Base-by-base conservation (phyloP, 1,284 basidiomycete genomes). In the Ganoderma lingzhi region DNA sequence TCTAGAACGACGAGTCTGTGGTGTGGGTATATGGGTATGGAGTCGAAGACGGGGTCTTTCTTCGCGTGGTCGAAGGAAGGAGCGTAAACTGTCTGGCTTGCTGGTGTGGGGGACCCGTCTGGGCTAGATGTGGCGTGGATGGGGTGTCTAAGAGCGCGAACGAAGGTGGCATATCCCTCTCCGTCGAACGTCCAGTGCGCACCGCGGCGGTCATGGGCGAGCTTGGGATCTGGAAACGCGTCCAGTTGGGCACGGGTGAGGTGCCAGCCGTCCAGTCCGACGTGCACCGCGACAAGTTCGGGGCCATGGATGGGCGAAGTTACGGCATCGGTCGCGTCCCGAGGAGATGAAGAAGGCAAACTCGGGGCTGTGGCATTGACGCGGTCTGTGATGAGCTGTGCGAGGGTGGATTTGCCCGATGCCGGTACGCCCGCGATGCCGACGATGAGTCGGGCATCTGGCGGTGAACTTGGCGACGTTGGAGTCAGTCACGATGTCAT, bases 251-350 rank as follows among this genome's bases (percentile, higher is more conserved):
- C 84, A 63, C 93, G 85, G 69, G 90, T 85, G 69, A 91, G 79
- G 79, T 97, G 95, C 94, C 95, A 97, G 15, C 95, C 96, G 77
- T 97, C 95, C 66, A 96, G 84, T 6, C 92, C 88, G 12, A 96
- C 86, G 28, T 91, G 85, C 45, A 92, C 79, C 53, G 77, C 77
- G 28, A 68, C 59, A 1, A 66, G 70, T 41, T 67, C 55, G 55
- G 64, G 14, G 12, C 60, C 42, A 17, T 66, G 32, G 8, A 14
- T 53, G 14, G 53, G 55, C 12, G 66, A 32, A 32, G 32, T 32
- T 3, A 39, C 30, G 53, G 58, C 48, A 19, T n/a, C 35, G 56
- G 68, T 62, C 15, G 51, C 63, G n/a, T 42, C 71, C 60, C 60
- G 73, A 69, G 74, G 74, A 73, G 74, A 72, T 56, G 62, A 74